A percentile compares a stretch with the other conserved stretches of the same genome.
These are phyloP conservation scores for Cyclotella kingstonii DNA, from an alignment of 108 stramenopile species.

Conservation along the genomic window DNA sequence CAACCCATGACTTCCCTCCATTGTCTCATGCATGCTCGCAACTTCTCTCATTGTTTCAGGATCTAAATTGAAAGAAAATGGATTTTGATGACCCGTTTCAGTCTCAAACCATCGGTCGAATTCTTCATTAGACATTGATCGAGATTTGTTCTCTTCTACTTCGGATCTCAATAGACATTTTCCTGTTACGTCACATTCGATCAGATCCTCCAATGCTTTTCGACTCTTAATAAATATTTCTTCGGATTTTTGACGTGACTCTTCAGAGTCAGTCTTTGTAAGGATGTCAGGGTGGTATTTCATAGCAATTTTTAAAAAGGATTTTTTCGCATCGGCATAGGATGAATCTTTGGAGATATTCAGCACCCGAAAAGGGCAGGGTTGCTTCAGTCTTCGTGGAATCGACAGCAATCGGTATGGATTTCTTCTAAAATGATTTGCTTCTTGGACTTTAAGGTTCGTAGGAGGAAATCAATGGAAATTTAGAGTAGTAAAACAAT, in stretches of 20 bases:
- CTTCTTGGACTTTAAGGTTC: too few species aligned
- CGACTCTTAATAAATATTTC: conserved; percentile 70
- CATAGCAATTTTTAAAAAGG: conserved; percentile 85
- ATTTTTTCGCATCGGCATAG: conserved; percentile 70
- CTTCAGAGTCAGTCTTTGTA: conserved; percentile 5
- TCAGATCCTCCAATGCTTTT: conserved; percentile 64
- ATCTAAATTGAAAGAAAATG: conserved; percentile 75
- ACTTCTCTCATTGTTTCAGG: conserved; percentile 83
- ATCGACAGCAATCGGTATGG: too few species aligned
- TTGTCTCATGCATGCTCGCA: conserved; percentile 59
- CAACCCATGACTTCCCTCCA: conserved; percentile 57
- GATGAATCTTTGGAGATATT: conserved; percentile 45
- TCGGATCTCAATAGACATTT: conserved; percentile 43
- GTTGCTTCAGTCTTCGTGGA: conserved; percentile 4
- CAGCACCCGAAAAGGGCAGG: conserved; percentile 57
- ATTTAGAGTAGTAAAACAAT: too few species aligned
- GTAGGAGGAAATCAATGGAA: too few species aligned
- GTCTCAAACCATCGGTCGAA: conserved; percentile 76
- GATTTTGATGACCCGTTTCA: conserved; percentile 71
- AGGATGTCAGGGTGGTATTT: conserved; percentile 78
- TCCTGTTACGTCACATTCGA: conserved; percentile 61
- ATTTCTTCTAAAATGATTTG: too few species aligned
- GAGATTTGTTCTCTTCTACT: conserved; percentile 29
- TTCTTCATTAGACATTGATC: conserved; percentile 45
- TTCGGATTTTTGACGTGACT: conserved; percentile 39